Evolutionary conservation across 805 yeast species (phyloP).

Genomic region (Yarrowia osloensis): DNA sequence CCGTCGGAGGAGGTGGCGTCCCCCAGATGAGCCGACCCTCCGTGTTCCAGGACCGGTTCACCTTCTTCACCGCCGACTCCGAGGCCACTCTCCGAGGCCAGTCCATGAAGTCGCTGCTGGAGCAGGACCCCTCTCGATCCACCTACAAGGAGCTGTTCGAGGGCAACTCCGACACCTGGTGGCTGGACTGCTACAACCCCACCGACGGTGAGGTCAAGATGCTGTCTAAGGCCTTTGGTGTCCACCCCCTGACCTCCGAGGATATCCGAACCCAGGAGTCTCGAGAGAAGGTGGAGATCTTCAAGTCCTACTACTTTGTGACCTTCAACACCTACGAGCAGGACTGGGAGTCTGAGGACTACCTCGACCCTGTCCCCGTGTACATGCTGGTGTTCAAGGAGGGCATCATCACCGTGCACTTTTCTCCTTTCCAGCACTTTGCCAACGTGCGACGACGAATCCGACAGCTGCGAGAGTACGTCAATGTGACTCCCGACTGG

Average conservation of each 20-base stretch:
- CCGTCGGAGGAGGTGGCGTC: not conserved
- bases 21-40: conserved; percentile 18
- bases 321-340: conserved; percentile 96
- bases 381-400: conserved; percentile 63
- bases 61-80: conserved; percentile 78
- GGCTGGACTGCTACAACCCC: conserved; percentile 93
- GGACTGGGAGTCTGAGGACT: conserved; percentile 79
- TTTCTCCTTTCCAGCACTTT: conserved; percentile 59
- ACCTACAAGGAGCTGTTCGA: conserved; percentile 70
- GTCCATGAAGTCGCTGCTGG: conserved; percentile 74
- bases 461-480: conserved; percentile 62
- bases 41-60: conserved; percentile 59
- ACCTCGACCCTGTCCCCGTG: conserved; percentile 61
- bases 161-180: conserved; percentile 91
- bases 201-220: conserved; percentile 94
- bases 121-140: conserved; percentile 48
- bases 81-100: conserved; percentile 91
- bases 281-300: conserved; percentile 94
- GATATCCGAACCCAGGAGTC: conserved; percentile 96
- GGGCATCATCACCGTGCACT: conserved; percentile 63
- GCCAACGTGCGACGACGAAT: conserved; percentile 65
- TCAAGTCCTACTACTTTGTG: conserved; percentile 87
- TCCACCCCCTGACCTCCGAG: conserved; percentile 97
- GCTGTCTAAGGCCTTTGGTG: conserved; percentile 89
- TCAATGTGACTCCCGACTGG: conserved; percentile 64